Conservation (phyloP, 2,329 filamentous ascomycete genomes). For the Talaromyces sp. region DNA sequence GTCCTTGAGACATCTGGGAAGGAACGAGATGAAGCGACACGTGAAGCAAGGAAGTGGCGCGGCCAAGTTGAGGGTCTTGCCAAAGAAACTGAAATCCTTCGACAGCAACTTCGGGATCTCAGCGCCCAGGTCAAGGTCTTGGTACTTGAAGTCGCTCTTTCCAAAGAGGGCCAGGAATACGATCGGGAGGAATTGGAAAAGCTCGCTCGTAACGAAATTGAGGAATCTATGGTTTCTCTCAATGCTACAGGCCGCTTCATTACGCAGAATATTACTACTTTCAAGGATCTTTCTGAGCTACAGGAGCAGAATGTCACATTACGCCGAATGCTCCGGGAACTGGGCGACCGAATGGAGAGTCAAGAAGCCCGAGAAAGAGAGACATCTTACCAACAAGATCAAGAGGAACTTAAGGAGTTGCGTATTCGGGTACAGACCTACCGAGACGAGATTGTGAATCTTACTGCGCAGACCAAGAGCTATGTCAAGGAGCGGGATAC, state of each 20-base stretch:
- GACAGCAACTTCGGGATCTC: constrained; percentile 81
- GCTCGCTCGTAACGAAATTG: constrained; percentile 70
- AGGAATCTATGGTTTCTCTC: constrained; percentile 65
- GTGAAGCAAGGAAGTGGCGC: constrained; percentile 72
- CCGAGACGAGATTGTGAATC: constrained; percentile 77
- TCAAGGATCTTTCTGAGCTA: constrained; percentile 77
- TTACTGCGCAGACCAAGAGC: constrained; percentile 79
- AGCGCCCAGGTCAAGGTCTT: constrained; percentile 87
- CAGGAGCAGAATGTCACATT: constrained; percentile 85
- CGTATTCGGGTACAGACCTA: constrained; percentile 70
- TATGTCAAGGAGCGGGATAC: constrained; percentile 96
- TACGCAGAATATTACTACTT: constrained; percentile 80
- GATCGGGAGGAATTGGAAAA: constrained; percentile 72
- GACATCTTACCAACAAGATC: constrained; percentile 50
- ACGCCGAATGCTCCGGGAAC: constrained; percentile 72
- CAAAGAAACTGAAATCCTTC: constrained; percentile 70
- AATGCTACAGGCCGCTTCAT: constrained; percentile 86
- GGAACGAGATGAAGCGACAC: constrained; percentile 72
- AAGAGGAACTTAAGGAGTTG: constrained; percentile 67
- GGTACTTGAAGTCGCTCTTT: constrained; percentile 74
- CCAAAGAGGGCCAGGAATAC: constrained; percentile 71
- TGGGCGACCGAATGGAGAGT: constrained; percentile 86
- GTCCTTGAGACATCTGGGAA: constrained; percentile 76
- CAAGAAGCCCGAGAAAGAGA: constrained; percentile 68
- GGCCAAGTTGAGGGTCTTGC: constrained; percentile 59